These are phyloP conservation scores for Chenopodium suecicum DNA, from an alignment of 148 eudicot genomes.

Conservation along the genomic window DNA sequence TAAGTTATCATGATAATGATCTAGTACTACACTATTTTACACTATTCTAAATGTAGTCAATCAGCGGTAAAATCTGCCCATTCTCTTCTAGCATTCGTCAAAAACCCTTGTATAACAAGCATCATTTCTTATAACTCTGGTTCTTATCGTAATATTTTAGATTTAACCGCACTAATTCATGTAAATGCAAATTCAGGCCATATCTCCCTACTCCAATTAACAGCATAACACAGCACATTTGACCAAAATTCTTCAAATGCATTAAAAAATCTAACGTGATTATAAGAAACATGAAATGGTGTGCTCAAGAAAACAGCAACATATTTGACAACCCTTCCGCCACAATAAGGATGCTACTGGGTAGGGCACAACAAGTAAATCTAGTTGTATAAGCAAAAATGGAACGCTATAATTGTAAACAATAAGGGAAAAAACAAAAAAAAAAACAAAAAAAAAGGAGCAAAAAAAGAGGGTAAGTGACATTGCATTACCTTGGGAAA, in stretches of 20 bases:
- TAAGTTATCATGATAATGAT: too few relatives aligned
- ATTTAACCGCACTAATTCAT: neutral
- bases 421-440: neutral
- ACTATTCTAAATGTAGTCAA: neutral
- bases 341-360: neutral
- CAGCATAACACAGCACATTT: neutral
- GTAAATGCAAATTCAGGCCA: neutral
- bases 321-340: neutral
- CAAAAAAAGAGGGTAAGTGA: slow-evolving; percentile 9
- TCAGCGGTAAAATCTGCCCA: neutral
- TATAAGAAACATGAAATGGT: neutral
- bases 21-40: too few relatives aligned
- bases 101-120: neutral
- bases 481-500: slow-evolving; percentile 64
- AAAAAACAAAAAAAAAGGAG: neutral
- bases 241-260: neutral
- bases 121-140: neutral
- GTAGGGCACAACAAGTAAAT: too few relatives aligned
- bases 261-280: neutral
- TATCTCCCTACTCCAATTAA: neutral
- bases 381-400: neutral
- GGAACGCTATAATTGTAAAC: neutral
- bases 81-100: neutral
- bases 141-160: neutral
- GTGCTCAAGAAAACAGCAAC: slow-evolving; percentile 1